Percentiles rank a stretch among this genome's conserved stretches.
These are phyloP conservation scores for Aspergillus conjunctus DNA, from an alignment of 495 filamentous ascomycete species.

Conservation along the genomic window DNA sequence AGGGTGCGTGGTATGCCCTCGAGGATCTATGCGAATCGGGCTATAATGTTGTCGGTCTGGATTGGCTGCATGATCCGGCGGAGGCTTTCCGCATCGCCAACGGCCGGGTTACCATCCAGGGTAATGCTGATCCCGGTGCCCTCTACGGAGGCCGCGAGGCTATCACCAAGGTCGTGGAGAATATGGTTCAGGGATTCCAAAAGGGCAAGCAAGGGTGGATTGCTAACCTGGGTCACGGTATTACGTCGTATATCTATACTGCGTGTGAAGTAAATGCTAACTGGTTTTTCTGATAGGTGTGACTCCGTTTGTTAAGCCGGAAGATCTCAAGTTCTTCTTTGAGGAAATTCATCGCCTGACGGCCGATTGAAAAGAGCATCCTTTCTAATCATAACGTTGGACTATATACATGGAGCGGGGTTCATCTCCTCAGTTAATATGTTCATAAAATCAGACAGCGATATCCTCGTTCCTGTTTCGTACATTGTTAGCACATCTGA, in stretches of 20 bases:
- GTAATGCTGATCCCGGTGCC: constrained; percentile 92
- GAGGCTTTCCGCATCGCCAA: constrained; percentile 77
- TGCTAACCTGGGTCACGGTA: constrained; percentile 87
- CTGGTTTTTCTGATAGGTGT: constrained; percentile 57
- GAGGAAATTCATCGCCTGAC: constrained; percentile 79
- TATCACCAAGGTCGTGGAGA: constrained; percentile 76
- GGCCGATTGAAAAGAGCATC: constrained; percentile 21
- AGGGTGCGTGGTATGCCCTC: constrained; percentile 96
- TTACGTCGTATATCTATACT: not conserved
- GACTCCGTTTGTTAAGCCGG: constrained; percentile 90
- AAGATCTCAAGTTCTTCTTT: constrained; percentile 90
- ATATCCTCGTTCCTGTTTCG: constrained; percentile 73
- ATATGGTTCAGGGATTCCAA: constrained; percentile 85
- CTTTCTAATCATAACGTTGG: constrained; percentile 5
- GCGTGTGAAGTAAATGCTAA: constrained; percentile 22
- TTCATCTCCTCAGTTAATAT: not conserved
- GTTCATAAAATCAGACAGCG: constrained; percentile 52
- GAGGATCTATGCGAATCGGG: constrained; percentile 84
- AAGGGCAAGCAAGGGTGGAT: constrained; percentile 88
- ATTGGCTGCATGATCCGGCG: constrained; percentile 91
- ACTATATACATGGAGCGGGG: constrained; percentile 16
- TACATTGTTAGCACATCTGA: constrained; percentile 10
- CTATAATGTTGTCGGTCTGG: constrained; percentile 90
- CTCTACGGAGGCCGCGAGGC: constrained; percentile 81
- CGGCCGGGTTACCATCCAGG: constrained; percentile 79